A percentile compares a stretch with the other conserved stretches of the same genome.
Conservation (phyloP, 495 filamentous ascomycete species). For the Venustampulla echinocandica region DNA sequence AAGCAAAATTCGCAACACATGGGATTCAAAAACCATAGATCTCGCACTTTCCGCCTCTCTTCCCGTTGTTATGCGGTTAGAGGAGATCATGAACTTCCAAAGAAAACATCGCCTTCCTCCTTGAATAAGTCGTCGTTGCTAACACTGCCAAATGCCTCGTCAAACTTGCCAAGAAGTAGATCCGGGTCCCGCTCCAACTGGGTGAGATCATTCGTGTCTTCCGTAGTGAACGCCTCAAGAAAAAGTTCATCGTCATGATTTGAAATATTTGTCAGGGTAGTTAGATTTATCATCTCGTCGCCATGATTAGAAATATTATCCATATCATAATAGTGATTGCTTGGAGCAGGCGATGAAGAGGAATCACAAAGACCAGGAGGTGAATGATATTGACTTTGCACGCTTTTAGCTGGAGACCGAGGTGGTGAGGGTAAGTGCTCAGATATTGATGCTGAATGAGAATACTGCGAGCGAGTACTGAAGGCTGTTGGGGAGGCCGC, state of each 20-base stretch:
- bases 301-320: constrained; percentile 28
- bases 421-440: constrained; percentile 29
- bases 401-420: constrained; percentile 38
- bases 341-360: constrained; percentile 36
- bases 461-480: constrained; percentile 27
- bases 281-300: constrained; percentile 20
- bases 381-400: constrained; percentile 19
- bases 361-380: constrained; percentile 40
- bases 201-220: constrained; percentile 25
- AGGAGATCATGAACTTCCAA: constrained; percentile 24
- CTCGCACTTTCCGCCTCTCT: background rate
- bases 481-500: constrained; percentile 30
- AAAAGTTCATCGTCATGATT: constrained; percentile 28
- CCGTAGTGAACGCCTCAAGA: constrained; percentile 25
- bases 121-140: constrained; percentile 32
- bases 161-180: constrained; percentile 38
- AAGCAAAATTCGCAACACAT: background rate
- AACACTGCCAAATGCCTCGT: constrained; percentile 32
- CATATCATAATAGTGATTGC: constrained; percentile 35
- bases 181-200: constrained; percentile 31
- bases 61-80: background rate
- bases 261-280: constrained; percentile 25
- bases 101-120: constrained; percentile 33
- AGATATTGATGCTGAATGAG: constrained; percentile 19
- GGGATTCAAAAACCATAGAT: background rate